phyloP scores from a whole-genome alignment of 2,329 filamentous ascomycete genomes.

The Aspergillus brasiliensis region DNA sequence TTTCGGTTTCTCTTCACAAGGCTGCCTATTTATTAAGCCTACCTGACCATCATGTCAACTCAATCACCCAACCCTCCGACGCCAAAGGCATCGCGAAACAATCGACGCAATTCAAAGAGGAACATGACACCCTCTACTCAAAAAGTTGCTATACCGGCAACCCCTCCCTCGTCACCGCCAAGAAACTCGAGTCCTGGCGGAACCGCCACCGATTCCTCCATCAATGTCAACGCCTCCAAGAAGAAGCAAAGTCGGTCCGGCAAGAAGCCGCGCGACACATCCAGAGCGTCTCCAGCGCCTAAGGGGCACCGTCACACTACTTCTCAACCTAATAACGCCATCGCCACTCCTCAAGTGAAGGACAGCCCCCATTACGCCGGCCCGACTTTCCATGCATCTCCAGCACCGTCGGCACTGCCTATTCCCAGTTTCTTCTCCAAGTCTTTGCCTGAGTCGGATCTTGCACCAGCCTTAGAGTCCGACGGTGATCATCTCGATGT shows the following conservation, averaged over 20 bases:
- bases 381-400: conserved; percentile 91
- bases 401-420: conserved; percentile 84
- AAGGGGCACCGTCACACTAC: conserved; percentile 35
- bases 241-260: conserved; percentile 40
- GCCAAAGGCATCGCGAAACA: conserved; percentile 42
- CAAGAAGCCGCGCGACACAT: conserved; percentile 39
- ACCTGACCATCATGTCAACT: conserved; percentile 48
- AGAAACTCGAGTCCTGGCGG: conserved; percentile 35
- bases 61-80: conserved; percentile 41
- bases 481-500: conserved; percentile 43
- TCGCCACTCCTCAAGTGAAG: conserved; percentile 47
- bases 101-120: conserved; percentile 40
- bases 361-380: conserved; percentile 70
- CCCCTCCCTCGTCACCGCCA: conserved; percentile 42
- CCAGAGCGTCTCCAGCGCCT: conserved; percentile 29
- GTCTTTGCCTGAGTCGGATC: conserved; percentile 66
- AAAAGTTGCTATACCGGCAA: conserved; percentile 32
- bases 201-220: conserved; percentile 33
- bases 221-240: conserved; percentile 33
- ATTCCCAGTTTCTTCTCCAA: conserved; percentile 87
- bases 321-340: conserved; percentile 31
- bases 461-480: conserved; percentile 37
- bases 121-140: conserved; percentile 35
- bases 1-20: conserved; percentile 36
- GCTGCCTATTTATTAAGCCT: conserved; percentile 56